Evolutionary conservation across 208 protist genomes (phyloP), one percentile per base, ranked within the genome.

Genomic region (Tetramitus jugosus): DNA sequence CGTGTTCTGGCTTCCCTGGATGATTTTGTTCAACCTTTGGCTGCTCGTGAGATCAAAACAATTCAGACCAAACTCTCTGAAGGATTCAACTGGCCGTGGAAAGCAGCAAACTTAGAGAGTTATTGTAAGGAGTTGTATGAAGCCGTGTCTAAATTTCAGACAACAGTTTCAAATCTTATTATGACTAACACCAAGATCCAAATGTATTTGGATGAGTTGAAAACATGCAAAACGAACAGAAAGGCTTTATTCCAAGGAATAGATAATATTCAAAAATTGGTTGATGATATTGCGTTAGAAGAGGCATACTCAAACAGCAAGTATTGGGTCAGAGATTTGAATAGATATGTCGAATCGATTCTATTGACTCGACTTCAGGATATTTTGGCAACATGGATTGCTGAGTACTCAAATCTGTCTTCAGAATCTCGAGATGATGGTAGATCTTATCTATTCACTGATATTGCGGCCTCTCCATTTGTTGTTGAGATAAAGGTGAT

Each of bases 121-220:
- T 92, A 88, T 60, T 81, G 88, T 14, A 61, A 80, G 6, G 68
- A 81, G 10, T 64, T 94, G 1, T 75, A 79, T 39, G 82, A 85
- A 20, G 81, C 61, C 40, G 84, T 91, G 0, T 68, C 65, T 2
- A 79, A 52, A 3, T 90, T 91, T 81, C 77, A 86, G 64, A 71
- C 87, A 33, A 86, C 86, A 42, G 83, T 91, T 6, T 82, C 91
- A 35, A 84, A 87, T 29, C 39, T 92, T 0, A 35, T 85, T 0
- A 67, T 49, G 26, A 84, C 86, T 33, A 68, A 80, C 56, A 45
- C n/a, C 14, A 61, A 80, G 17, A 84, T 93, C 31, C 49, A 85
- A 0, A 79, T 77, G 37, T 31, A 52, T 26, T 31, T 93, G 20
- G 80, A 89, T 7, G 26, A 20, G 20, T 62, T 93, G 1, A 69